Conservation (phyloP, 1,139 yeast genomes). For the Candida gigantensis region DNA sequence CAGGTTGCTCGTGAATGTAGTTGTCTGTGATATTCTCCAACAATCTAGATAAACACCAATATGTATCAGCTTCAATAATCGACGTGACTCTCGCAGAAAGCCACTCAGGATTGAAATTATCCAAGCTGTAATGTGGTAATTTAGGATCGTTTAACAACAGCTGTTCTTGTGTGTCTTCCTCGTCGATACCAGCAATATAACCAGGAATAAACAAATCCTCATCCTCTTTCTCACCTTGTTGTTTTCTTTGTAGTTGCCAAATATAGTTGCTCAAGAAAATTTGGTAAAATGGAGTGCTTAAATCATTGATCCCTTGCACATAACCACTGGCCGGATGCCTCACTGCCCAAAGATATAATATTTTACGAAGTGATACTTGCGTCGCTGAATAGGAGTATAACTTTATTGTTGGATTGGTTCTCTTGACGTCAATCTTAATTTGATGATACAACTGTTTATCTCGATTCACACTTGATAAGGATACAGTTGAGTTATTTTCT, state of each 20-base stretch:
- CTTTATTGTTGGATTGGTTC: conserved; percentile 86
- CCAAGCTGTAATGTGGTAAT: conserved; percentile 26
- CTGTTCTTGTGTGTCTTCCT: conserved; percentile 29
- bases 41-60: conserved; percentile 91
- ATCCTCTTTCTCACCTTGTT: conserved; percentile 20
- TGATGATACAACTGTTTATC: conserved; percentile 94
- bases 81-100: conserved; percentile 51
- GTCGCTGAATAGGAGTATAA: conserved; percentile 70
- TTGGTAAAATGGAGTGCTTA: conserved; percentile 92
- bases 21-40: conserved; percentile 95
- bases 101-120: conserved; percentile 60
- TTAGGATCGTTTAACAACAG: conserved; percentile 30
- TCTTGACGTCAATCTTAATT: conserved; percentile 89
- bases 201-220: conserved; percentile 39
- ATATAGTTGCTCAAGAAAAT: conserved; percentile 76
- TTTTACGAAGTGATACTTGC: conserved; percentile 76
- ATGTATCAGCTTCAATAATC: conserved; percentile 85
- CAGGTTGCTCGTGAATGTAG: conserved; percentile 97
- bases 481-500: conserved; percentile 17
- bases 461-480: conserved; percentile 25
- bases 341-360: conserved; percentile 91
- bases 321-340: conserved; percentile 98
- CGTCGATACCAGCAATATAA: conserved; percentile 23
- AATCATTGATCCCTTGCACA: conserved; percentile 97
- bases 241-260: conserved; percentile 41